Evolutionary conservation across 2,329 filamentous ascomycete genomes (phyloP), one percentile per base, ranked within the genome.

Genomic region (Cladorrhinum sp.): DNA sequence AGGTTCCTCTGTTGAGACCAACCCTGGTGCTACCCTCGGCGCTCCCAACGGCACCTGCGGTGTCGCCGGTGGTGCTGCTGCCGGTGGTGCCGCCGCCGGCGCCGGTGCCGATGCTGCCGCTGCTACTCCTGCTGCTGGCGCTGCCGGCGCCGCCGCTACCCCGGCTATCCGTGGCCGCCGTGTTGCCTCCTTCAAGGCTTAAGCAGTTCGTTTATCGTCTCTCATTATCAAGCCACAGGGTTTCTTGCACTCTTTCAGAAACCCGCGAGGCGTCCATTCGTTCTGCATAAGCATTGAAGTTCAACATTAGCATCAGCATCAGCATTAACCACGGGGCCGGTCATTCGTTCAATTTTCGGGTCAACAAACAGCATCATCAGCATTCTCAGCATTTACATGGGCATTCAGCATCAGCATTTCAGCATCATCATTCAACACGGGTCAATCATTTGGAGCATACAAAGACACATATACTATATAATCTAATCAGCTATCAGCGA

Each of bases 1-100:
- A 0, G 91, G 91, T 54, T 64, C 78, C 0, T 82, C 79, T 2
- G 77, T 86, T 3, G 80, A 87, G 59, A 75, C 74, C 10, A 75
- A 80, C 61, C 53, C 57, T 1, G 54, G 33, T 16, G 55, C 50
- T 2, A 33, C 42, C 12, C 55, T 65, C 16, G 56, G 12, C 12
- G 36, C 58, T 49, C 65, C 62, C 8, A 14, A 14, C 2, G 64
- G 65, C 28, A 58, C 62, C 60, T 67, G 66, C 59, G 64, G 64
- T 33, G 24, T 46, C 23, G 56, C 20, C 14, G 51, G 18, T 3
- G 20, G 23, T 16, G 20, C 57, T 6, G 55, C 33, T 39, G 52
- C 36, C n/a, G 58, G 59, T 10, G 30, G 20, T 6, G 46, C 16
- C 1, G 46, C 36, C 12, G 50, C 21, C 26, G 39, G 14, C n/a